These are phyloP conservation scores for Syzygium oleosum DNA, from an alignment of 345 rosid genomes.

Conservation along the genomic window DNA sequence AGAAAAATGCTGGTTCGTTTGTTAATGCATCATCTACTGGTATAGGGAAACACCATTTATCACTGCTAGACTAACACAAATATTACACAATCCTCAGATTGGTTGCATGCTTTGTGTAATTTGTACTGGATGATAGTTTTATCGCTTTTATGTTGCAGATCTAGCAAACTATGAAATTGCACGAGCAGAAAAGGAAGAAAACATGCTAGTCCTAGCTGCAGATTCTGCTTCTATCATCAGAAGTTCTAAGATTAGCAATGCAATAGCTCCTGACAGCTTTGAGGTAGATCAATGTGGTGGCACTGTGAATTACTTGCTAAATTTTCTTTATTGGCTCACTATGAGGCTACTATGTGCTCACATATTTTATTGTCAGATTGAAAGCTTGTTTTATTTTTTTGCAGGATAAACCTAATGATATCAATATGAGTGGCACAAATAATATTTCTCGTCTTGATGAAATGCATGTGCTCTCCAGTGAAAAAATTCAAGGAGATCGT, in stretches of 20 bases:
- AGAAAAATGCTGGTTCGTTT: background rate
- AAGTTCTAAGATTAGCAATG: slow-evolving; percentile 17
- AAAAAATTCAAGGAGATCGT: slow-evolving; percentile 8
- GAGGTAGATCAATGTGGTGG: slow-evolving; percentile 26
- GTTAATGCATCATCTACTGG: background rate
- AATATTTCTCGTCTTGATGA: slow-evolving; percentile 18
- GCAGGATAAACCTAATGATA: slow-evolving; percentile 8
- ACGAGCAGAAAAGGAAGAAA: slow-evolving; percentile 8
- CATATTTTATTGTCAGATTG: background rate
- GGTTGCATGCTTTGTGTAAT: background rate
- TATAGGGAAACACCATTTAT: background rate
- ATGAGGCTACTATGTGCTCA: background rate
- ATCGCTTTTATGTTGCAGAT: background rate
- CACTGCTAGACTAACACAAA: background rate
- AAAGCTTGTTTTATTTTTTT: background rate
- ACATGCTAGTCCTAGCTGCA: slow-evolving; percentile 8
- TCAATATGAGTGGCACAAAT: slow-evolving; percentile 13
- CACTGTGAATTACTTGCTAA: background rate
- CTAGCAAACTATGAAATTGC: slow-evolving; percentile 6
- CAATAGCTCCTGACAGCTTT: slow-evolving; percentile 37
- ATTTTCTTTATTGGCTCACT: background rate
- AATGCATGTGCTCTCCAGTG: slow-evolving; percentile 6
- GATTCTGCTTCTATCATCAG: slow-evolving; percentile 11
- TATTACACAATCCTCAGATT: background rate
- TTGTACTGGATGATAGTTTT: background rate